These are phyloP conservation scores for Neofusicoccum ribis DNA, from an alignment of 2,329 filamentous ascomycete genomes.

Conservation along the genomic window DNA sequence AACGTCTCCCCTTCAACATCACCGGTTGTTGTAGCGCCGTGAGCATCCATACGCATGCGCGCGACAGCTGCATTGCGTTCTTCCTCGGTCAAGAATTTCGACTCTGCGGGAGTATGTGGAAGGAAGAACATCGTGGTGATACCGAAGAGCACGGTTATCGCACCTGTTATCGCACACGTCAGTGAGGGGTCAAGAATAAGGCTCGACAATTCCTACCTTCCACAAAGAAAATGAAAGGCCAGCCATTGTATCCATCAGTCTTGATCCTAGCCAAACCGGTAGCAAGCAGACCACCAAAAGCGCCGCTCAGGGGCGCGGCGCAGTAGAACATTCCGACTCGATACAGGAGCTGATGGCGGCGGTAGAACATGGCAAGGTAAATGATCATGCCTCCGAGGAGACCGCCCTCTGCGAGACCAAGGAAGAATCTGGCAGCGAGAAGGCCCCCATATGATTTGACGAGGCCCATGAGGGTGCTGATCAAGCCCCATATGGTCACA, in stretches of 20 bases:
- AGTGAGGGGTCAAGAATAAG: not conserved
- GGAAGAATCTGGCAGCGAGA: constrained; percentile 42
- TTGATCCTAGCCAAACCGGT: constrained; percentile 44
- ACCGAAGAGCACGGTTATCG: constrained; percentile 37
- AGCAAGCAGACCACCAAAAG: constrained; percentile 46
- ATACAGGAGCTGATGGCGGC: constrained; percentile 42
- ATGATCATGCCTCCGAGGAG: constrained; percentile 44
- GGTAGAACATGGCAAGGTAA: constrained; percentile 46
- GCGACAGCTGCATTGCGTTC: constrained; percentile 30
- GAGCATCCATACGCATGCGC: constrained; percentile 32
- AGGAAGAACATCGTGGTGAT: constrained; percentile 52
- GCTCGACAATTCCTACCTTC: constrained; percentile 20
- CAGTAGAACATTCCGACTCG: constrained; percentile 41
- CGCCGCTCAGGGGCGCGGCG: constrained; percentile 41
- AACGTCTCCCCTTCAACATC: constrained; percentile 42
- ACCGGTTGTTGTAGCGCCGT: constrained; percentile 26
- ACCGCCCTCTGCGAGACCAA: constrained; percentile 45
- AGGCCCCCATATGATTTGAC: constrained; percentile 43
- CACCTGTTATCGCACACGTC: constrained; percentile 21
- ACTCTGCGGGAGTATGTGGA: constrained; percentile 47
- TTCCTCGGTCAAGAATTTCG: constrained; percentile 34
- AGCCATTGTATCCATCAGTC: constrained; percentile 39
- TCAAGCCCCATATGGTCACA: constrained; percentile 42
- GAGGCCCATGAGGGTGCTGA: constrained; percentile 43
- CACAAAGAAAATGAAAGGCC: constrained; percentile 41